Percentiles rank a stretch among this genome's conserved stretches.
Evolutionary conservation across 1,284 basidiomycete genomes (phyloP).

Genomic region (Cryptococcus sp.): DNA sequence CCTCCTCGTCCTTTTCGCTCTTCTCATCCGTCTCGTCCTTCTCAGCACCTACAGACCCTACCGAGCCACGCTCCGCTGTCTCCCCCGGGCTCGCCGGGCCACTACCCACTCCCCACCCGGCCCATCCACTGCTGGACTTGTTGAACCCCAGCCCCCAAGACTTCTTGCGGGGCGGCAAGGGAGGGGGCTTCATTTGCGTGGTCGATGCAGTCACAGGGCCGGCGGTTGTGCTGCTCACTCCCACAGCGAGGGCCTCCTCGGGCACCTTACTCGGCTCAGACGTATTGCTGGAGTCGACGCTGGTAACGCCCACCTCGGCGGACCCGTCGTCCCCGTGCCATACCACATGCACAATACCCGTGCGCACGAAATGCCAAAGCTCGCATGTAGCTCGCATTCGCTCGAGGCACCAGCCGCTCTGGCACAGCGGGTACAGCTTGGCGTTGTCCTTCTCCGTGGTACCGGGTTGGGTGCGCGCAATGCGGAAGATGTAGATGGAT

Average conservation of each 20-base stretch:
- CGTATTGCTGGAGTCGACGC: background rate
- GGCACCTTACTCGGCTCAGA: background rate
- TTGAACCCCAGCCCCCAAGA: conserved; percentile 42
- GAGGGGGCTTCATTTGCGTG: conserved; percentile 6
- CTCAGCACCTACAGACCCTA: conserved; percentile 16
- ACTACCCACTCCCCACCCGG: background rate
- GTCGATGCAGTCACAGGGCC: background rate
- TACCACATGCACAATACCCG: conserved; percentile 72
- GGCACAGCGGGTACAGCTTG: conserved; percentile 66
- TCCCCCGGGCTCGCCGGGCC: too few species aligned
- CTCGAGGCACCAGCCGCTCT: conserved; percentile 56
- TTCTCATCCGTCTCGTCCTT: conserved; percentile 1
- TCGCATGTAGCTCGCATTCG: conserved; percentile 80
- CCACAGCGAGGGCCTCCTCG: background rate
- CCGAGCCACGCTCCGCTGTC: conserved; percentile 5
- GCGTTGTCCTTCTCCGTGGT: conserved; percentile 27
- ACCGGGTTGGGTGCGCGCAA: conserved; percentile 29
- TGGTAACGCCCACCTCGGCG: conserved; percentile 22
- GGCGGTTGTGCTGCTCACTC: background rate
- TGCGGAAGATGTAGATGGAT: conserved; percentile 50
- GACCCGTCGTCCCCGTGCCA: conserved; percentile 70
- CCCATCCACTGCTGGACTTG: conserved; percentile 12
- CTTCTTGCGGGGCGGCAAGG: conserved; percentile 26
- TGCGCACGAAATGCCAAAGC: conserved; percentile 83
- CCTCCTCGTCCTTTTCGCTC: conserved; percentile 13